Evolutionary conservation across 108 stramenopile genomes (phyloP).

Genomic region (Parietichytrium sp.): DNA sequence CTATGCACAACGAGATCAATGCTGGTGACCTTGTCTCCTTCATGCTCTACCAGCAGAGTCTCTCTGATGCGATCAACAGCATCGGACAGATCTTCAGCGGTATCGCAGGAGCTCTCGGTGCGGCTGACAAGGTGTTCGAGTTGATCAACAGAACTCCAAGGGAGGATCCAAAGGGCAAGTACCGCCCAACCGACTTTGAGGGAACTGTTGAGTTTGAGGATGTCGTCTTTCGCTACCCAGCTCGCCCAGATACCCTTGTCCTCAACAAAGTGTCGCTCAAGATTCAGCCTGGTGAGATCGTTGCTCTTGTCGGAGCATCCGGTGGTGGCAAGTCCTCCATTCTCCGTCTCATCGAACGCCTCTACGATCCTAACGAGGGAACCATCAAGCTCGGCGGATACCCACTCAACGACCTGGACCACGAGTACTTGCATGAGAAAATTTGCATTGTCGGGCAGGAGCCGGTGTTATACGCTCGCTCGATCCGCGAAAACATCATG

Average conservation of each 20-base stretch:
- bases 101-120: constrained; percentile 68
- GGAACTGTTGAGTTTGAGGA: constrained; percentile 39
- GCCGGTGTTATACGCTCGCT: constrained; percentile 80
- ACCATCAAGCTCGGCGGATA: constrained; percentile 74
- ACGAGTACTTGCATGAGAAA: constrained; percentile 64
- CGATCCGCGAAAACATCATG: constrained; percentile 82
- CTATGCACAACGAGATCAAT: constrained; percentile 50
- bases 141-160: constrained; percentile 65
- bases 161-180: neutral
- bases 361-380: constrained; percentile 78
- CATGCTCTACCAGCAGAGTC: constrained; percentile 61
- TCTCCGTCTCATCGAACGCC: constrained; percentile 78
- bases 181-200: too few relatives aligned
- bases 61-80: constrained; percentile 62
- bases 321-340: constrained; percentile 85
- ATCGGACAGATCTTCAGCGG: constrained; percentile 66
- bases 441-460: constrained; percentile 91
- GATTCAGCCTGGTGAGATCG: constrained; percentile 72
- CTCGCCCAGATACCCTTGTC: constrained; percentile 72
- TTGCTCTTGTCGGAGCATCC: constrained; percentile 83
- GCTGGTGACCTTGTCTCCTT: constrained; percentile 70
- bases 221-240: constrained; percentile 50
- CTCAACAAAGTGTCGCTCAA: constrained; percentile 67
- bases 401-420: constrained; percentile 73
- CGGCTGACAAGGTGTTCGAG: constrained; percentile 76